phyloP scores from a whole-genome alignment of 2,329 filamentous ascomycete genomes.

The Alternaria panax region DNA sequence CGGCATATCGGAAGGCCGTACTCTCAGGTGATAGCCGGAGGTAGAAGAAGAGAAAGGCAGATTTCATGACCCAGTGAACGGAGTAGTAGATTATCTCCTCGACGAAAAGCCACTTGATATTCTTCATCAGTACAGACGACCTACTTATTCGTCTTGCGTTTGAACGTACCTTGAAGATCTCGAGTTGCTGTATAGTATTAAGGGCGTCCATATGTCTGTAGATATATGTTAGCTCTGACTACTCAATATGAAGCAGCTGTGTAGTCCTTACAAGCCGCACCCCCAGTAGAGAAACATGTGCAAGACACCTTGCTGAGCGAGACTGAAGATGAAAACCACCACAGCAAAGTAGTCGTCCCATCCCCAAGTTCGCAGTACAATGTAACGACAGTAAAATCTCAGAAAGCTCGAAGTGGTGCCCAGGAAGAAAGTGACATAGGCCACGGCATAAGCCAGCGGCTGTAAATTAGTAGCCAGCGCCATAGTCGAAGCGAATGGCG shows the following conservation, averaged over 20 bases:
- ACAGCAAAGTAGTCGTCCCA: constrained; percentile 28
- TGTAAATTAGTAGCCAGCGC: constrained; percentile 20
- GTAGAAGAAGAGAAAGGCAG: constrained; percentile 47
- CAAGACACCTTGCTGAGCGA: constrained; percentile 27
- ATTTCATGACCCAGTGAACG: constrained; percentile 45
- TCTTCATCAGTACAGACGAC: not conserved
- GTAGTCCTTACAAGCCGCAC: constrained; percentile 26
- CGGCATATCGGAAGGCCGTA: constrained; percentile 27
- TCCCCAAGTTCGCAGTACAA: constrained; percentile 26
- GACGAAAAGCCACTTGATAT: constrained; percentile 33
- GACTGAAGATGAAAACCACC: constrained; percentile 21
- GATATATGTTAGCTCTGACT: not conserved
- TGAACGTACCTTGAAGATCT: constrained; percentile 1
- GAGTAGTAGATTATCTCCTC: constrained; percentile 44
- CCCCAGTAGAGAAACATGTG: constrained; percentile 33
- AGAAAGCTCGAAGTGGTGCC: constrained; percentile 23
- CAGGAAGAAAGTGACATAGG: constrained; percentile 25
- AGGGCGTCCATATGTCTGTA: constrained; percentile 2
- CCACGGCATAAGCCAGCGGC: constrained; percentile 28
- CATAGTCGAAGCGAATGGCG: constrained; percentile 15
- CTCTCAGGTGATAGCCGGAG: constrained; percentile 35
- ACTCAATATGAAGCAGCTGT: not conserved
- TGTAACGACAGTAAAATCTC: constrained; percentile 25
- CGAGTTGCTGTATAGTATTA: constrained; percentile 8
- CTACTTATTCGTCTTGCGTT: not conserved